phyloP scores from a whole-genome alignment of 495 filamentous ascomycete species.

The Penicillium roqueforti region DNA sequence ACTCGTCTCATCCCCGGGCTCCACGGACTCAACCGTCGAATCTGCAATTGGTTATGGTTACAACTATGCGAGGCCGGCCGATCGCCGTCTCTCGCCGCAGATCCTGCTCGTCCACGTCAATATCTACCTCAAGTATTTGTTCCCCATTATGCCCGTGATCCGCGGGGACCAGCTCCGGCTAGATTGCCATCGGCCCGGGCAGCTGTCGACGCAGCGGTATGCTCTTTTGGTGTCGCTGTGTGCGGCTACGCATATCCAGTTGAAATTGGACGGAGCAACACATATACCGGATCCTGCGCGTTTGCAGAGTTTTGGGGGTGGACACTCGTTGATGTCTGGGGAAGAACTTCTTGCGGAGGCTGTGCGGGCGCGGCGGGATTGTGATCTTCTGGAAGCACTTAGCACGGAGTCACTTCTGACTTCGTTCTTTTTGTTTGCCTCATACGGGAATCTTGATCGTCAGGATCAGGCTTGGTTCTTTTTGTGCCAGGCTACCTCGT shows the following conservation, averaged over 20 bases:
- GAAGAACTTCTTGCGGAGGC: conserved; percentile 67
- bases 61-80: conserved; percentile 15
- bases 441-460: conserved; percentile 61
- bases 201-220: conserved; percentile 63
- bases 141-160: conserved; percentile 78
- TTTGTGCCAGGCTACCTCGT: conserved; percentile 57
- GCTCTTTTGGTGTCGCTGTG: conserved; percentile 75
- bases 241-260: conserved; percentile 81
- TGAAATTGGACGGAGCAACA: conserved; percentile 53
- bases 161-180: conserved; percentile 63
- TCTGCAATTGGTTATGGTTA: conserved; percentile 18
- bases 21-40: conserved; percentile 33
- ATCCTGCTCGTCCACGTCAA: conserved; percentile 43
- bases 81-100: conserved; percentile 31
- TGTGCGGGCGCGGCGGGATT: conserved; percentile 67
- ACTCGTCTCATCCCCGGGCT: conserved; percentile 43
- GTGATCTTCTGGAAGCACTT: conserved; percentile 61
- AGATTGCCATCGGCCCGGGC: conserved; percentile 56
- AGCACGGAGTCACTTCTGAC: conserved; percentile 66
- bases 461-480: conserved; percentile 58
- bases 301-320: conserved; percentile 48
- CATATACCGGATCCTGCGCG: conserved; percentile 50
- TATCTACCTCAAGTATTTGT: conserved; percentile 57
- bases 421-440: conserved; percentile 76
- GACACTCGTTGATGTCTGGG: conserved; percentile 39